Evolutionary conservation across 352 stramenopile genomes (phyloP).

Genomic region (Pythium oligandrum): DNA sequence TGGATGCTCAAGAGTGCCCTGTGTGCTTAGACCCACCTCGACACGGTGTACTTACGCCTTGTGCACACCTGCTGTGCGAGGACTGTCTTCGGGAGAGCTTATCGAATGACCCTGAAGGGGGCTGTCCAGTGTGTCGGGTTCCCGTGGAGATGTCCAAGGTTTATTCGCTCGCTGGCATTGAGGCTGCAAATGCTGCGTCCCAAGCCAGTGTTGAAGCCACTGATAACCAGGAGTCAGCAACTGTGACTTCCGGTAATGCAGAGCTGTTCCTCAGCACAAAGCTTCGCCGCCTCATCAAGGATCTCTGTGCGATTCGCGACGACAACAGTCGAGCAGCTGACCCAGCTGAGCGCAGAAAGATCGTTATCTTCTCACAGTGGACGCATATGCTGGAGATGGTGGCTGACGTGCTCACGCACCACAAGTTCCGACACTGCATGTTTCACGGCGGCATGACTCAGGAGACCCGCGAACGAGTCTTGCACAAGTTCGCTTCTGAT

Average conservation of each 20-base stretch:
- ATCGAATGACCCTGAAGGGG: slow-evolving; percentile 45
- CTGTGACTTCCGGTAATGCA: slow-evolving; percentile 11
- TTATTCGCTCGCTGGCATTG: slow-evolving; percentile 24
- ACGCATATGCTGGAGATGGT: slow-evolving; percentile 87
- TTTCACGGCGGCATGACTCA: slow-evolving; percentile 78
- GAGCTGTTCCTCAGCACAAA: slow-evolving; percentile 65
- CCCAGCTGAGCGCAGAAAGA: slow-evolving; percentile 50
- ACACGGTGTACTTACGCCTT: slow-evolving; percentile 74
- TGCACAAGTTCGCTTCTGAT: slow-evolving; percentile 62
- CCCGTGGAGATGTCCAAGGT: slow-evolving; percentile 59
- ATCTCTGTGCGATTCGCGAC: slow-evolving; percentile 54
- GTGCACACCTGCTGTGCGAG: slow-evolving; percentile 81
- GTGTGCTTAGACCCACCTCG: slow-evolving; percentile 77
- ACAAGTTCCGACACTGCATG: slow-evolving; percentile 46
- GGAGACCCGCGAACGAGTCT: slow-evolving; percentile 60
- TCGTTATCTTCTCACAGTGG: slow-evolving; percentile 90
- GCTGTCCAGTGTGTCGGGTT: slow-evolving; percentile 76
- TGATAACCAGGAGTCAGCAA: background rate
- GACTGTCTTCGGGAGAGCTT: slow-evolving; percentile 66
- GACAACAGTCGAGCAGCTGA: slow-evolving; percentile 31
- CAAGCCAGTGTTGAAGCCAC: slow-evolving; percentile 1
- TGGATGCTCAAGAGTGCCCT: slow-evolving; percentile 80
- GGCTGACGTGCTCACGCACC: slow-evolving; percentile 35
- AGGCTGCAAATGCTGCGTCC: slow-evolving; percentile 6
- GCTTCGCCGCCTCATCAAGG: slow-evolving; percentile 52